Conservation (phyloP, 768 basidiomycete genomes). For the Lactarius pseudohatsudake region DNA sequence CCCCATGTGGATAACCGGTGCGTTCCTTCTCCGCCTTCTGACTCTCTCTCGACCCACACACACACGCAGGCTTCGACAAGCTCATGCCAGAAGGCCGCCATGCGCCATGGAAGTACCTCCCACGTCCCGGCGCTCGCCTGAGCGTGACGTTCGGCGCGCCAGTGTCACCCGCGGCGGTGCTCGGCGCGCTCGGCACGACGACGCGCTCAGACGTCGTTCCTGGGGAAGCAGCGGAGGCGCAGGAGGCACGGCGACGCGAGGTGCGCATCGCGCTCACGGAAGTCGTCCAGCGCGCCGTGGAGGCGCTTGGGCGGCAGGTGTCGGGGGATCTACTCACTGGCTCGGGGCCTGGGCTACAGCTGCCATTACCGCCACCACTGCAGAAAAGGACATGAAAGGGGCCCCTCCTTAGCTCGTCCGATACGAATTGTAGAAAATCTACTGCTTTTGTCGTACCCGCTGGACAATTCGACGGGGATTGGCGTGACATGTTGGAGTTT, state of each 20-base stretch:
- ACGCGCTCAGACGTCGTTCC: not conserved
- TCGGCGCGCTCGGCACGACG: slow-evolving; percentile 25
- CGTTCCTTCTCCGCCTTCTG: slow-evolving; percentile 12
- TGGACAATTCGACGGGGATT: not conserved
- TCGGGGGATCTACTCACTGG: slow-evolving; percentile 22
- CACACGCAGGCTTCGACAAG: slow-evolving; percentile 66
- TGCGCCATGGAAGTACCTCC: slow-evolving; percentile 71
- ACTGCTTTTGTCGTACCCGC: not conserved
- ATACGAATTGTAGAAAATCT: not conserved
- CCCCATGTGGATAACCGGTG: slow-evolving; percentile 91
- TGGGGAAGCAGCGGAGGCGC: not conserved
- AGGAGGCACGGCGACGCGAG: slow-evolving; percentile 4
- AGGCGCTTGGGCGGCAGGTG: slow-evolving; percentile 33
- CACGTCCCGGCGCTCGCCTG: slow-evolving; percentile 60
- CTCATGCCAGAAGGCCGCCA: slow-evolving; percentile 86
- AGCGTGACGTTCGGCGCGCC: slow-evolving; percentile 82
- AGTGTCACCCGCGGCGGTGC: slow-evolving; percentile 46
- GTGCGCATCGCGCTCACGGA: slow-evolving; percentile 36
- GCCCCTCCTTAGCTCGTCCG: not conserved
- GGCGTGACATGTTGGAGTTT: not conserved
- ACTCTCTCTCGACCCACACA: too few species aligned
- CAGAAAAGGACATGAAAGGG: not conserved
- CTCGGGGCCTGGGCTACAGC: not conserved
- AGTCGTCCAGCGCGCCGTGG: slow-evolving; percentile 35
- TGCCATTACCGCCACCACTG: not conserved